These are phyloP conservation scores for Kregervanrija fluxuum DNA, from an alignment of 805 yeast species.

Conservation along the genomic window DNA sequence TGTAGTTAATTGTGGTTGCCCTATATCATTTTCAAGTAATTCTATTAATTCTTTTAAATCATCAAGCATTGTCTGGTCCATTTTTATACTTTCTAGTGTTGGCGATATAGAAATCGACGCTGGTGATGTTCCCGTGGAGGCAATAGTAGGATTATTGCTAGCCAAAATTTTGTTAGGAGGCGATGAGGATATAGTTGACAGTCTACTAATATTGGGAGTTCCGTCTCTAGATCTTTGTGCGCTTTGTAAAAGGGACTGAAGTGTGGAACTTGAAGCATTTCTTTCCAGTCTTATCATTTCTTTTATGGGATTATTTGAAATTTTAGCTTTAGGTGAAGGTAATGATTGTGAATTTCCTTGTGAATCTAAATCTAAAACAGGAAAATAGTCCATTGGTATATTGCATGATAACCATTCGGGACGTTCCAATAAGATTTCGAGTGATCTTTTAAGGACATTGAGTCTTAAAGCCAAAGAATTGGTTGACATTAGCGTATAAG, in stretches of 20 bases:
- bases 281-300: conserved; percentile 28
- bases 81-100: background rate
- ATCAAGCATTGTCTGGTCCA: conserved; percentile 23
- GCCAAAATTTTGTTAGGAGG: background rate
- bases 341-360: background rate
- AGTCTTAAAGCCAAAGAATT: conserved; percentile 71
- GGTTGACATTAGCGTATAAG: conserved; percentile 77
- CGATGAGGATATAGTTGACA: conserved; percentile 2
- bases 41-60: conserved; percentile 45
- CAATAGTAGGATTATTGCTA: background rate
- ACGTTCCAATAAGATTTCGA: conserved; percentile 63
- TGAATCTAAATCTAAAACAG: conserved; percentile 2
- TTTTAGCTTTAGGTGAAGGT: background rate
- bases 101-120: conserved; percentile 1
- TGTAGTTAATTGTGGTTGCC: conserved; percentile 12
- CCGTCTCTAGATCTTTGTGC: conserved; percentile 12
- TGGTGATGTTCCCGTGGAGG: conserved; percentile 1
- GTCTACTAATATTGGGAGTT: background rate
- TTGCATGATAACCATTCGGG: conserved; percentile 36
- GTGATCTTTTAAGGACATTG: conserved; percentile 65
- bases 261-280: conserved; percentile 40
- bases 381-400: conserved; percentile 16
- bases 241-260: conserved; percentile 38
- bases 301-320: background rate
- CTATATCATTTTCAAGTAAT: conserved; percentile 35